Evolutionary conservation across 192 early-diverging fungal species (phyloP), one percentile per base, ranked within the genome.

Genomic region (Mortierella antarctica): DNA sequence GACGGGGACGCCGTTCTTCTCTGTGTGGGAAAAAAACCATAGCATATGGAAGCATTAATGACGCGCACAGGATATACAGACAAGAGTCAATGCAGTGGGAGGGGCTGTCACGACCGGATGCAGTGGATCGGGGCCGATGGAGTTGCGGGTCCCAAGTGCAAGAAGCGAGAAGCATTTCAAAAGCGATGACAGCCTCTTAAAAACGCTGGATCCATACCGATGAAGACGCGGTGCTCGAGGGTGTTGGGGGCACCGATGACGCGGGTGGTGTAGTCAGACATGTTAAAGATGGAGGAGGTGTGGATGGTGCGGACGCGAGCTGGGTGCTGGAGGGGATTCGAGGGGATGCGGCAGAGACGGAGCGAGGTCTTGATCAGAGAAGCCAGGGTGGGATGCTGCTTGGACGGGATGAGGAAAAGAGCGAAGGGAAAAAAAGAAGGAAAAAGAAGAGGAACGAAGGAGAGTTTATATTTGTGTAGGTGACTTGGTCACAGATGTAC

Each of bases 171-270:
- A 61, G 23, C n/a, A n/a, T 31, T 31, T 31, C 31, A 31, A 31
- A 31, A 31, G 31, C 31, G 31, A 17, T 20, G 50, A 46, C 14
- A 46, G 20, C n/a, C 39, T 21, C 39, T 13, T 45, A 1, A 54
- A 31, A 31, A 31, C 31, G 31, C 31, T 3, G 31, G 31, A 31
- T 31, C 31, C 70, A 67, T 87, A 96, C 94, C 93, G 83, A 93
- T 89, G 85, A 84, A 98, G 67, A 97, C 89, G 59, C 95, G 90
- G 92, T 95, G 88, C 68, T 98, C 97, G 44, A 96, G 86, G 31
- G 93, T 89, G 93, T 96, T 92, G 79, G 93, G 90, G 51, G 94
- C 92, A 67, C 94, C 96, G 56, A 97, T 88, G 63, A 90, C 86
- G 69, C 97, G 92, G 78, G 93, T 89, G 60, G 90, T 91, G 87